phyloP scores from a whole-genome alignment of 495 filamentous ascomycete species.

The Evansstolkia leycettana region DNA sequence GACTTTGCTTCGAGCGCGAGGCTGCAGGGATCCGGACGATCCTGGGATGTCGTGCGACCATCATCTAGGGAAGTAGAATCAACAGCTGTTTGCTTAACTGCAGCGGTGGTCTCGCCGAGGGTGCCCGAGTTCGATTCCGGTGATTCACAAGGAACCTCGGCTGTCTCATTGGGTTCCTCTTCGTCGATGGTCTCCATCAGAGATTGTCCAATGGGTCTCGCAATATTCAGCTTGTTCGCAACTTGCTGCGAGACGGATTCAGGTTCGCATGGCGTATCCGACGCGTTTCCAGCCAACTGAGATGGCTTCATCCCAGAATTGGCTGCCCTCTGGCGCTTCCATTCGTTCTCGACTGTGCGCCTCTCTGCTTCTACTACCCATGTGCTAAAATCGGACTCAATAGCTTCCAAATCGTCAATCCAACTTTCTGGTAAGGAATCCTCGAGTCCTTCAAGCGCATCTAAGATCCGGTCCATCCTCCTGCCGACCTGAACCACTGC shows the following conservation, averaged over 20 bases:
- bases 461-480: conserved; percentile 70
- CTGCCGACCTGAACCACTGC: conserved; percentile 60
- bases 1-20: too few relatives aligned
- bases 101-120: neutral
- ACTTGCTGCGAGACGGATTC: neutral
- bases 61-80: neutral
- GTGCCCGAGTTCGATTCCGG: neutral
- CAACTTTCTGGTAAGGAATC: conserved; percentile 79
- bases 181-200: conserved; percentile 19
- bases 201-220: conserved; percentile 1
- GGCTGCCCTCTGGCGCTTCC: conserved; percentile 13
- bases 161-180: conserved; percentile 8
- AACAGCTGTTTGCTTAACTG: neutral
- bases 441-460: conserved; percentile 66
- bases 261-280: neutral
- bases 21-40: too few relatives aligned
- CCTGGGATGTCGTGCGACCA: too few relatives aligned
- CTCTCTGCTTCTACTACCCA: conserved; percentile 55
- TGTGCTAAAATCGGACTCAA: conserved; percentile 68
- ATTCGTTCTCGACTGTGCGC: conserved; percentile 32
- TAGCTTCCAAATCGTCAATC: conserved; percentile 70
- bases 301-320: conserved; percentile 3
- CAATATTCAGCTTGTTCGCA: neutral
- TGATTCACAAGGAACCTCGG: neutral
- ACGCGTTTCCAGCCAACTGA: neutral